A percentile compares a stretch with the other conserved stretches of the same genome.
Conservation (phyloP, 2,329 filamentous ascomycete genomes). For the Achaetomium macrosporum region DNA sequence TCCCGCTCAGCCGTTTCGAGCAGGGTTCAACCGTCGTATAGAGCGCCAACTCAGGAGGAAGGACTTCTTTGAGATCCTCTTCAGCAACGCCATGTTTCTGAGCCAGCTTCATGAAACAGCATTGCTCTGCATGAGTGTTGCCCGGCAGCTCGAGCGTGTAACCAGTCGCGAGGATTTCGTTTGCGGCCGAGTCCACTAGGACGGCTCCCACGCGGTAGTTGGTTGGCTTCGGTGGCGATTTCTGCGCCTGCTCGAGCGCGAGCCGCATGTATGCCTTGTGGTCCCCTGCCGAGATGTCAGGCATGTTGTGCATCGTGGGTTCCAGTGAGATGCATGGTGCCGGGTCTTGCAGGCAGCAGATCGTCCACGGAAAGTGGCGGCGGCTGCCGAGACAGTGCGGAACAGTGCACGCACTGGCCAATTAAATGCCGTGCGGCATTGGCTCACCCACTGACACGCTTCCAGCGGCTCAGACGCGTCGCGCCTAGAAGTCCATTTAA, state of each 20-base stretch:
- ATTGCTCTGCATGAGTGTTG: constrained; percentile 96
- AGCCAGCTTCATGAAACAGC: constrained; percentile 72
- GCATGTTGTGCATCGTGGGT: background rate
- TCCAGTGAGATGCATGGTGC: background rate
- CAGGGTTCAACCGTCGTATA: constrained; percentile 96
- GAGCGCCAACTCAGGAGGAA: constrained; percentile 54
- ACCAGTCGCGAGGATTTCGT: constrained; percentile 66
- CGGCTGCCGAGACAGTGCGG: too few species aligned
- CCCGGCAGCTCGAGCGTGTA: constrained; percentile 87
- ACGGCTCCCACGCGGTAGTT: constrained; percentile 95
- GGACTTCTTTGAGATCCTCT: constrained; percentile 44
- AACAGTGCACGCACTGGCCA: background rate
- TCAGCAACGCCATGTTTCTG: constrained; percentile 44
- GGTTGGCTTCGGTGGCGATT: constrained; percentile 78
- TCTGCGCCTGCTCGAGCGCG: constrained; percentile 68
- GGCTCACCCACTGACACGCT: background rate
- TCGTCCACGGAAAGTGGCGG: too few species aligned
- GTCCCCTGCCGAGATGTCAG: constrained; percentile 32
- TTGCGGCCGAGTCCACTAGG: constrained; percentile 56
- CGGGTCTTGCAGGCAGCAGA: too few species aligned
- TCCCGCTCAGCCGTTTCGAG: constrained; percentile 66
- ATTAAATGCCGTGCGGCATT: background rate
- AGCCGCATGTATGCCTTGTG: constrained; percentile 55
- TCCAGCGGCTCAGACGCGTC: background rate
- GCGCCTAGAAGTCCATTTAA: constrained; percentile 5